phyloP scores from a whole-genome alignment of 1,284 basidiomycete genomes.

The Irpex sp. region DNA sequence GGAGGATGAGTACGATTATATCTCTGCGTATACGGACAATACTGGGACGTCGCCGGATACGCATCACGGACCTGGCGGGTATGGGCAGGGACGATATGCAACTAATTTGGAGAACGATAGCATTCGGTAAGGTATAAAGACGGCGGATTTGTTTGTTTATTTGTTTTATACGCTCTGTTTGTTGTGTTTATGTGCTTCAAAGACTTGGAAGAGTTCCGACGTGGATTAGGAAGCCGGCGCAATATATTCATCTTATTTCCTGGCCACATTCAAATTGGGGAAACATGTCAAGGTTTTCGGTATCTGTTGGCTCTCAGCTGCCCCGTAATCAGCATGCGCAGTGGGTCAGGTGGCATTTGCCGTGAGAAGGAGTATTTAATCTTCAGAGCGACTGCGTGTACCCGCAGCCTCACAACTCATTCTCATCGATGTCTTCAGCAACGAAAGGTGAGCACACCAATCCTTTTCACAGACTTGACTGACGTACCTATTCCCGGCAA shows the following conservation, averaged over 20 bases:
- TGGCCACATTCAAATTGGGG: too few relatives aligned
- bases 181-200: too few relatives aligned
- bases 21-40: conserved; percentile 8
- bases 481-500: not conserved
- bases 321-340: too few relatives aligned
- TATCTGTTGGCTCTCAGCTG: too few relatives aligned
- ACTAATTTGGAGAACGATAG: conserved; percentile 32
- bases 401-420: too few relatives aligned
- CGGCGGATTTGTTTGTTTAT: not conserved
- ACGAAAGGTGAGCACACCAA: not conserved
- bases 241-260: too few relatives aligned
- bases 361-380: too few relatives aligned
- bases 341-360: too few relatives aligned
- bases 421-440: not conserved
- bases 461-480: not conserved
- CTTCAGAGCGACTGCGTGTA: too few relatives aligned
- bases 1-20: conserved; percentile 9
- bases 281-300: too few relatives aligned
- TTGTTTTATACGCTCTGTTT: not conserved
- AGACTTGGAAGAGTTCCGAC: too few relatives aligned
- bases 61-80: conserved; percentile 14
- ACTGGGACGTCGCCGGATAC: conserved; percentile 2
- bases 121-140: not conserved
- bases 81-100: conserved; percentile 33
- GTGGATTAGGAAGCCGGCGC: too few relatives aligned